Evolutionary conservation across 176 grass and related monocot genomes (phyloP).

Genomic region (Oryza nivara): DNA sequence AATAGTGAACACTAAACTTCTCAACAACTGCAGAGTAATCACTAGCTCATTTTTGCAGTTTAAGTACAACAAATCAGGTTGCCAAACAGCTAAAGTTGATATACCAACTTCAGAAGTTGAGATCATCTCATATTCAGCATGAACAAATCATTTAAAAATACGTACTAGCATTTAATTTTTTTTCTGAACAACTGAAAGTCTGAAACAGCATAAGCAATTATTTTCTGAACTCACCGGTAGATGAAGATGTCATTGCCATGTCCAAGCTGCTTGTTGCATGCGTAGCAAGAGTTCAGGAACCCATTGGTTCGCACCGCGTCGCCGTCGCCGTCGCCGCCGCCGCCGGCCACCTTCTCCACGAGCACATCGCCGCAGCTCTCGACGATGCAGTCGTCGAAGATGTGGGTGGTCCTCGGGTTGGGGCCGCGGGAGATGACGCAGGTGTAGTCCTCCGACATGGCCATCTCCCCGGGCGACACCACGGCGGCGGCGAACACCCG

Average conservation of each 20-base stretch:
- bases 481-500: slow-evolving; percentile 48
- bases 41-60: background rate
- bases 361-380: slow-evolving; percentile 63
- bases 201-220: background rate
- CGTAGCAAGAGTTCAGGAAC: slow-evolving; percentile 62
- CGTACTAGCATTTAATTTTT: background rate
- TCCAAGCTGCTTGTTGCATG: slow-evolving; percentile 69
- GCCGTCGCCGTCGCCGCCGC: background rate
- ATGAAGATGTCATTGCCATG: slow-evolving; percentile 58
- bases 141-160: slow-evolving; percentile 27
- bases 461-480: slow-evolving; percentile 52
- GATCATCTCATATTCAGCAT: slow-evolving; percentile 26
- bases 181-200: background rate
- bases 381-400: slow-evolving; percentile 84
- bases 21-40: background rate
- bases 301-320: slow-evolving; percentile 28
- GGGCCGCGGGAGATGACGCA: slow-evolving; percentile 94
- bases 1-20: background rate
- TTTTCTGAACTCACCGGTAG: slow-evolving; percentile 62
- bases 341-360: slow-evolving; percentile 17
- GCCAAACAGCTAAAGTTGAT: background rate
- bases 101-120: background rate
- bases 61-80: slow-evolving; percentile 20
- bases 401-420: slow-evolving; percentile 84
- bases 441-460: slow-evolving; percentile 89